Evolutionary conservation across 1,284 basidiomycete genomes (phyloP).

Genomic region (Ceratobasidium theobromae): DNA sequence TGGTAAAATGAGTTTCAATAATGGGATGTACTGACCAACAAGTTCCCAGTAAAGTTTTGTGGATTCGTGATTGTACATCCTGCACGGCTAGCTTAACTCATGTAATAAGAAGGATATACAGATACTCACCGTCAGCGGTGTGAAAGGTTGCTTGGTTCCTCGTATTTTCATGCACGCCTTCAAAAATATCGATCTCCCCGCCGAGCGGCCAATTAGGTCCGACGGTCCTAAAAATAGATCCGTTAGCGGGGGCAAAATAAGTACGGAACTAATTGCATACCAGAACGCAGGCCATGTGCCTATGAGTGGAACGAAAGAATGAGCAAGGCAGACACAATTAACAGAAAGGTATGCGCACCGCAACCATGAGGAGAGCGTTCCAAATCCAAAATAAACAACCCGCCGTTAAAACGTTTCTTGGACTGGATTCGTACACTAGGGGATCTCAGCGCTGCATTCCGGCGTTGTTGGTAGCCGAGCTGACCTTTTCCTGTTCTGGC

Average conservation of each 20-base stretch:
- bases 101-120: background rate
- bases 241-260: background rate
- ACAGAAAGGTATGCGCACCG: constrained; percentile 47
- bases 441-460: background rate
- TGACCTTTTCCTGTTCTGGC: constrained; percentile 36
- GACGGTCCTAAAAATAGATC: constrained; percentile 27
- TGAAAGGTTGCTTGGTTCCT: constrained; percentile 34
- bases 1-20: too few relatives aligned
- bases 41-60: constrained; percentile 29
- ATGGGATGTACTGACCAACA: constrained; percentile 1
- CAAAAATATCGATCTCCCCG: constrained; percentile 36
- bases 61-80: constrained; percentile 24
- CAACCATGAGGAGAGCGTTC: constrained; percentile 71
- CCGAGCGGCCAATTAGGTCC: constrained; percentile 34
- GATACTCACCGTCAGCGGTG: constrained; percentile 40
- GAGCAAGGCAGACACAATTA: background rate
- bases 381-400: constrained; percentile 68
- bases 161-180: constrained; percentile 34
- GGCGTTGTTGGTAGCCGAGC: background rate
- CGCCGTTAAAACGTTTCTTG: constrained; percentile 52
- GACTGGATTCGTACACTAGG: constrained; percentile 39
- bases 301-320: constrained; percentile 38
- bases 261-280: constrained; percentile 49
- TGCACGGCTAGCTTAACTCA: background rate
- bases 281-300: constrained; percentile 67